Base-by-base conservation (phyloP, 2,329 filamentous ascomycete genomes). In the Tolypocladium ovalisporum region DNA sequence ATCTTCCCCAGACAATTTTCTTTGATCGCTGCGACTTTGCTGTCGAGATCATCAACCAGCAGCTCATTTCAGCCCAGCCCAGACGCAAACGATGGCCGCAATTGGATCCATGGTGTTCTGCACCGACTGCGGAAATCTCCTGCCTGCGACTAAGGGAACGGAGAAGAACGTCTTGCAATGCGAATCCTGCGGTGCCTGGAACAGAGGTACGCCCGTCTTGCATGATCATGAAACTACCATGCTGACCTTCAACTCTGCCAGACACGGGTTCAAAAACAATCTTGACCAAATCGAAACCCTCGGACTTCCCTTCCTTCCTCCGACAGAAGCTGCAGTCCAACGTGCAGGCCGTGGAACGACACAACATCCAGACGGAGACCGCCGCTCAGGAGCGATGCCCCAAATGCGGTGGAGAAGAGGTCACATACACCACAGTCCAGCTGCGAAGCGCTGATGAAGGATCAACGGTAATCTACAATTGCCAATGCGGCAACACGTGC, bases 21-120 rank as follows among this genome's bases (percentile, higher is more conserved):
- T 47, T 42, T 15, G 27, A 7, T n/a, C 29, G 47, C 44, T 32
- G 27, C 29, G 29, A 51, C 17, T 34, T 49, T 34, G 47, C 47
- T 34, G 12, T n/a, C 17, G n/a, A 15, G 17, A 4, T 34, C 13
- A 10, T 34, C 32, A 22, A 34, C 19, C 29, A 51, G 17, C 39
- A n/a, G 10, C 9, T 4, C 13, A 4, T 12, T 42, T 22, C 8
- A 22, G 22, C 19, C 29, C 29, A 22, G 6, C 15, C 29, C 29
- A 60, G 57, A 61, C 52, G 55, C 51, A 56, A 47, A 62, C 63
- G 58, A 97, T 97, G 93, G 85, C 92, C 62, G 86, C 89, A 22
- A 91, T 97, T 63, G 93, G 91, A 57, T 93, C 91, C 55, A 79
- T 97, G 44, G 86, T 96, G 39, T 97, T 97, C 73, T 97, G 93